phyloP scores from a whole-genome alignment of 2,329 filamentous ascomycete species.

The Aspergillus cejpii region DNA sequence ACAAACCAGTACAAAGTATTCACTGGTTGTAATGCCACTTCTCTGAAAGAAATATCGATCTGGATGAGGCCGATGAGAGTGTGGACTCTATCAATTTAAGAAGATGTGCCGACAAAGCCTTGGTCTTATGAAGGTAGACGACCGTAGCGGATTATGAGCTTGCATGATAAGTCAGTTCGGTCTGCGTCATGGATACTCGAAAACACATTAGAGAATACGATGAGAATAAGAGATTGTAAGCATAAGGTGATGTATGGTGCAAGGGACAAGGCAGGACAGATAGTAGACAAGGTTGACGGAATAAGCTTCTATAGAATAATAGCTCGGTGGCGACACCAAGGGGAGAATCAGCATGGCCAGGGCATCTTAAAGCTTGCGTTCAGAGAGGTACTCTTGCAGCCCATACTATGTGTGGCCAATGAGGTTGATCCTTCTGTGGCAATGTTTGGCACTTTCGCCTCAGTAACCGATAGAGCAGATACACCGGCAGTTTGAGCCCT shows the following conservation, averaged over 20 bases:
- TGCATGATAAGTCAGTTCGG: slow-evolving; percentile 7
- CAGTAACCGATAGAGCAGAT: not conserved
- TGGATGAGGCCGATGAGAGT: not conserved
- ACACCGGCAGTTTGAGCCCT: not conserved
- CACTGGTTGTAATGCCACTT: slow-evolving; percentile 3
- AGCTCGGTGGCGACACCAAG: not conserved
- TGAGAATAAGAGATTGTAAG: not conserved
- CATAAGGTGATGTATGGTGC: not conserved
- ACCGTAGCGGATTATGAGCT: slow-evolving; percentile 8
- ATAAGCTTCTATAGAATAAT: not conserved
- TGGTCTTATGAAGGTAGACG: slow-evolving; percentile 2
- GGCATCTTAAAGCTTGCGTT: not conserved
- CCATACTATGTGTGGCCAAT: not conserved
- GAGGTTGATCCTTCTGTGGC: not conserved
- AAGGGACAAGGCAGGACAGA: not conserved
- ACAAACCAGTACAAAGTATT: not conserved
- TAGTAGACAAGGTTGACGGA: not conserved
- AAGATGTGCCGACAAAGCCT: slow-evolving; percentile 1
- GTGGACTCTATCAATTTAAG: slow-evolving; percentile 2
- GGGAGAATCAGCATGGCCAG: not conserved
- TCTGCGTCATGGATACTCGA: not conserved
- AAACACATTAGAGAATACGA: not conserved
- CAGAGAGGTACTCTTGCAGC: not conserved
- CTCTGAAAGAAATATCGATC: not conserved
- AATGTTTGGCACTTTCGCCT: not conserved